Percentiles rank a stretch among this genome's conserved stretches.
Evolutionary conservation across 768 basidiomycete species (phyloP).

Genomic region (Pulveroboletus sp.): DNA sequence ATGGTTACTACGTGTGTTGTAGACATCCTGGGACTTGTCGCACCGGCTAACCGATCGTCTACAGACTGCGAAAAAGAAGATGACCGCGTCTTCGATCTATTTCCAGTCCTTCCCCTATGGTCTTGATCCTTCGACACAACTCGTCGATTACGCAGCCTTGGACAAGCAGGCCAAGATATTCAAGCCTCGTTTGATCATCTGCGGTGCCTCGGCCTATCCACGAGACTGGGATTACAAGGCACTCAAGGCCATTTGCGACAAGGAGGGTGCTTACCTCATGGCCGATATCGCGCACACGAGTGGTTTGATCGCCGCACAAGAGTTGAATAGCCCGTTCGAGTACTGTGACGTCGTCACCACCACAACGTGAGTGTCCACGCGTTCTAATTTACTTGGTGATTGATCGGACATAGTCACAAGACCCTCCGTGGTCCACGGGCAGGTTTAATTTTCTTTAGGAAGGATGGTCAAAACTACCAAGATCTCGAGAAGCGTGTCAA

Average conservation of each 20-base stretch:
- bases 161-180: constrained; percentile 87
- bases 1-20: constrained; percentile 86
- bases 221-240: constrained; percentile 95
- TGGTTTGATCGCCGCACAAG: constrained; percentile 90
- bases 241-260: constrained; percentile 78
- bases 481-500: constrained; percentile 98
- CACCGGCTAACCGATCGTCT: constrained; percentile 3
- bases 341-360: constrained; percentile 98
- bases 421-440: constrained; percentile 98
- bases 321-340: constrained; percentile 89
- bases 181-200: constrained; percentile 94
- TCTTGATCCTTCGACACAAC: constrained; percentile 76
- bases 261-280: constrained; percentile 91
- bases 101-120: constrained; percentile 98
- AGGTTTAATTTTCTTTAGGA: constrained; percentile 98
- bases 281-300: constrained; percentile 98
- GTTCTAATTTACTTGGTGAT: background rate
- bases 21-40: background rate
- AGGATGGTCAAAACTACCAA: constrained; percentile 72
- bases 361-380: constrained; percentile 65
- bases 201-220: constrained; percentile 98
- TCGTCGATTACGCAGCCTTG: constrained; percentile 85
- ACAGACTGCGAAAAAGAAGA: constrained; percentile 98
- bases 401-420: constrained; percentile 67
- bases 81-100: constrained; percentile 99